Evolutionary conservation across 2,329 filamentous ascomycete genomes (phyloP).

Genomic region (Monosporascus sp.): DNA sequence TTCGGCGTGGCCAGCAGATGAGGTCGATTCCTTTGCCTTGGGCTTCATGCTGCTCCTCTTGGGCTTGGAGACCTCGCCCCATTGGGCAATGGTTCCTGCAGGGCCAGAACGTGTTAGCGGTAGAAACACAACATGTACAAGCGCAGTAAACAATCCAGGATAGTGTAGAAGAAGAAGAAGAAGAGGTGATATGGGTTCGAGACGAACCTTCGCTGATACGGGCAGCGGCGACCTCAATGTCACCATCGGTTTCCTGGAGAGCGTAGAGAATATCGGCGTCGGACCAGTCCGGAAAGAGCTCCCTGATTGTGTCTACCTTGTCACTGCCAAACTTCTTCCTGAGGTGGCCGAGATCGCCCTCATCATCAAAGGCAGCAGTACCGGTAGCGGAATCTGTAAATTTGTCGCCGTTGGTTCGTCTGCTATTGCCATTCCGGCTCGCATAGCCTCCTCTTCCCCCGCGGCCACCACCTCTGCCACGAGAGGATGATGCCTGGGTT

Average conservation of each 20-base stretch:
- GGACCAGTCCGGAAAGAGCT: constrained; percentile 93
- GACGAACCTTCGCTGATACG: constrained; percentile 71
- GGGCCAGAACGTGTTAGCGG: constrained; percentile 22
- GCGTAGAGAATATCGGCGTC: constrained; percentile 92
- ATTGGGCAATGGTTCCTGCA: constrained; percentile 72
- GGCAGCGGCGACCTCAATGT: constrained; percentile 68
- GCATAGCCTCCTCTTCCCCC: constrained; percentile 76
- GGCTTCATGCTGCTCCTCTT: constrained; percentile 69
- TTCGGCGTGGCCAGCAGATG: constrained; percentile 48
- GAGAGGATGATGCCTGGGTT: constrained; percentile 61
- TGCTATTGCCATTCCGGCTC: constrained; percentile 49
- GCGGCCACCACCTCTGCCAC: constrained; percentile 85
- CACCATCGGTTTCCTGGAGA: constrained; percentile 80
- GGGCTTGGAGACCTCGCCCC: constrained; percentile 76
- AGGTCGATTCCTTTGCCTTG: constrained; percentile 61
- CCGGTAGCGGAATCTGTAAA: constrained; percentile 46
- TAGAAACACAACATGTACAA: constrained; percentile 3
- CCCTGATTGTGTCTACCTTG: constrained; percentile 77
- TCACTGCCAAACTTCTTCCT: constrained; percentile 75
- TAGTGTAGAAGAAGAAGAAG: background rate
- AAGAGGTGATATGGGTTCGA: background rate
- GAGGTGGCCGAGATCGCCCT: constrained; percentile 85
- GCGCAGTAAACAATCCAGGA: background rate
- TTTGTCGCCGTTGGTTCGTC: constrained; percentile 68
- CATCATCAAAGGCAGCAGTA: constrained; percentile 59